Conservation (phyloP, 345 rosid genomes). For the Rhizophora apiculata region DNA sequence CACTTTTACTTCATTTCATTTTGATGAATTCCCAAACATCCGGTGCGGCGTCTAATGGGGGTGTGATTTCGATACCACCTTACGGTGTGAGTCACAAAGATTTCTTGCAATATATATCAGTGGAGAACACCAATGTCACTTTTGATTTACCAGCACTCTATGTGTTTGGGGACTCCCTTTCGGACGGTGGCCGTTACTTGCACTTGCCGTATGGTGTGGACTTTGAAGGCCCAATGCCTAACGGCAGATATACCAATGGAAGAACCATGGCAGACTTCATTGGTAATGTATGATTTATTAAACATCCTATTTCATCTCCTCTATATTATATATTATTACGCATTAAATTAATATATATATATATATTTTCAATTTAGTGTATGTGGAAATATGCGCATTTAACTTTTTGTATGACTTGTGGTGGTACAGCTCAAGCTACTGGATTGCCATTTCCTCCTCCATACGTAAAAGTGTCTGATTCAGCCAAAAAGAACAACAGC, state of each 20-base stretch:
- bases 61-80: neutral
- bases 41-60: no score
- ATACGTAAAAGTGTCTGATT: neutral
- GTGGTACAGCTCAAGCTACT: neutral
- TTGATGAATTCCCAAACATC: neutral
- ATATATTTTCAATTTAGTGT: neutral
- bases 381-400: neutral
- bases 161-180: neutral
- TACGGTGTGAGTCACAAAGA: neutral
- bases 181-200: neutral
- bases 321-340: no score
- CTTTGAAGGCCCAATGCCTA: neutral
- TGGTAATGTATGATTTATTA: neutral
- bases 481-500: neutral
- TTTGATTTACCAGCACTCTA: neutral
- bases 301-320: no score
- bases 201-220: neutral
- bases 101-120: neutral
- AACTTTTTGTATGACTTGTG: neutral
- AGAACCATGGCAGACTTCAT: conserved; percentile 4
- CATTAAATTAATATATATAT: no score
- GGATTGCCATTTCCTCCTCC: neutral
- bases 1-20: neutral
- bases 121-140: neutral
- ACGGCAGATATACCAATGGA: neutral